Conservation (phyloP, 1,284 basidiomycete species). For the Anthracocystis setariae region DNA sequence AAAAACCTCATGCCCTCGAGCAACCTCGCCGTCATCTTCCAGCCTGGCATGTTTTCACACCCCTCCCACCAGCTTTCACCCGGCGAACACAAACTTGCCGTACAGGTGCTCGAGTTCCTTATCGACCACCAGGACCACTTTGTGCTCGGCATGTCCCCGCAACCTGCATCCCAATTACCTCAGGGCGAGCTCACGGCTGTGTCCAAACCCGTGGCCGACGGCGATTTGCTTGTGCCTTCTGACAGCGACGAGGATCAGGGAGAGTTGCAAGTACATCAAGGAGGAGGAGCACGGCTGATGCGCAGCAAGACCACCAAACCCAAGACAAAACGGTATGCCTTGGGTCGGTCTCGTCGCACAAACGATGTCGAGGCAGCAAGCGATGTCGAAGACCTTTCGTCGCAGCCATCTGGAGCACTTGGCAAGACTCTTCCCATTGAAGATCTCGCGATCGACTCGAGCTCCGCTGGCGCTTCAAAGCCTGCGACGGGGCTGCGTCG, state of each 20-base stretch:
- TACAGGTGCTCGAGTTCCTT: conserved; percentile 90
- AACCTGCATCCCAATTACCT: conserved; percentile 52
- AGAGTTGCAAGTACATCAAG: conserved; percentile 60
- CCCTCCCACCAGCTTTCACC: conserved; percentile 74
- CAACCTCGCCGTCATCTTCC: conserved; percentile 70
- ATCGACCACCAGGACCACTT: conserved; percentile 73
- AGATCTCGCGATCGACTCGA: conserved; percentile 1
- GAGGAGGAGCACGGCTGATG: conserved; percentile 60
- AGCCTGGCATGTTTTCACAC: conserved; percentile 76
- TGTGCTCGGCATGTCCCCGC: conserved; percentile 60
- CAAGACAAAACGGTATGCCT: conserved; percentile 23
- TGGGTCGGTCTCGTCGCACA: conserved; percentile 19
- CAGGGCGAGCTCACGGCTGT: conserved; percentile 60
- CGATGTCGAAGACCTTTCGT: conserved; percentile 24
- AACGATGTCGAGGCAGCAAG: conserved; percentile 19
- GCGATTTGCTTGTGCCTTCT: conserved; percentile 53
- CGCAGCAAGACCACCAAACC: conserved; percentile 49
- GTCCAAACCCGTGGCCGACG: conserved; percentile 37
- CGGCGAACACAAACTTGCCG: conserved; percentile 82
- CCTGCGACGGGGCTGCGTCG: conserved; percentile 38
- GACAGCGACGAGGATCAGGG: conserved; percentile 67
- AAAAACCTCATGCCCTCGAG: conserved; percentile 95
- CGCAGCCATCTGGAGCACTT: conserved; percentile 17
- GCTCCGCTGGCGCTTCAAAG: conserved; percentile 6
- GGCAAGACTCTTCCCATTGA: conserved; percentile 21